Conservation (phyloP, 768 basidiomycete genomes). For the Lactarius sp. region DNA sequence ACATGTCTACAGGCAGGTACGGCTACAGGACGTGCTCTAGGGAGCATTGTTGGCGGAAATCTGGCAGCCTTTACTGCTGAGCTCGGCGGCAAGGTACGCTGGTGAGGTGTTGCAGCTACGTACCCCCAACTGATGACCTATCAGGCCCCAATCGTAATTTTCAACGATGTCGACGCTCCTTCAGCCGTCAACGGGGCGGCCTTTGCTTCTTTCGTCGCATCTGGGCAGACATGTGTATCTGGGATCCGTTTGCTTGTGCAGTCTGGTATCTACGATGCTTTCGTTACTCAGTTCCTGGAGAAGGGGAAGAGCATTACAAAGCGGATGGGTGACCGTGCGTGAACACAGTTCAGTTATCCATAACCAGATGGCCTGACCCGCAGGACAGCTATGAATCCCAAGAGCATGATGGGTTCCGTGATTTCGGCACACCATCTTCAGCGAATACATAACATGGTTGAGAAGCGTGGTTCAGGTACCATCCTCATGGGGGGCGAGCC, state of each 20-base stretch:
- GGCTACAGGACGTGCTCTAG: too few relatives aligned
- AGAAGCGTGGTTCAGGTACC: constrained; percentile 40
- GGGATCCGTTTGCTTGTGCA: constrained; percentile 82
- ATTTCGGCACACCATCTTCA: constrained; percentile 62
- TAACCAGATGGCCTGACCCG: background rate
- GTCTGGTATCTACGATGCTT: constrained; percentile 59
- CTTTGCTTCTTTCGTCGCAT: constrained; percentile 81
- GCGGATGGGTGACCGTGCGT: constrained; percentile 74
- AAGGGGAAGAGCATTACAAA: constrained; percentile 58
- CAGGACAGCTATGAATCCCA: constrained; percentile 56
- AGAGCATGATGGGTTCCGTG: constrained; percentile 74
- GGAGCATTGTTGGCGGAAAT: too few relatives aligned
- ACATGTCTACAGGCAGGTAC: too few relatives aligned
- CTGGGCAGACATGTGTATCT: constrained; percentile 86
- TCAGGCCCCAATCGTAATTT: constrained; percentile 76
- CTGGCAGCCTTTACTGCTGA: constrained; percentile 81
- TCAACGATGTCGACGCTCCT: constrained; percentile 67
- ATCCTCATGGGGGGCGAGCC: constrained; percentile 61
- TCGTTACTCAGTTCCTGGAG: constrained; percentile 55
- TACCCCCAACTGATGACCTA: constrained; percentile 1
- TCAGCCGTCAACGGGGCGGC: constrained; percentile 80
- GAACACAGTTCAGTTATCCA: background rate
- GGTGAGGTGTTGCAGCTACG: background rate
- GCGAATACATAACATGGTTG: constrained; percentile 56
- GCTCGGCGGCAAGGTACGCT: constrained; percentile 71